phyloP scores from a whole-genome alignment of 495 filamentous ascomycete genomes.

The Aspergillus ostianus region DNA sequence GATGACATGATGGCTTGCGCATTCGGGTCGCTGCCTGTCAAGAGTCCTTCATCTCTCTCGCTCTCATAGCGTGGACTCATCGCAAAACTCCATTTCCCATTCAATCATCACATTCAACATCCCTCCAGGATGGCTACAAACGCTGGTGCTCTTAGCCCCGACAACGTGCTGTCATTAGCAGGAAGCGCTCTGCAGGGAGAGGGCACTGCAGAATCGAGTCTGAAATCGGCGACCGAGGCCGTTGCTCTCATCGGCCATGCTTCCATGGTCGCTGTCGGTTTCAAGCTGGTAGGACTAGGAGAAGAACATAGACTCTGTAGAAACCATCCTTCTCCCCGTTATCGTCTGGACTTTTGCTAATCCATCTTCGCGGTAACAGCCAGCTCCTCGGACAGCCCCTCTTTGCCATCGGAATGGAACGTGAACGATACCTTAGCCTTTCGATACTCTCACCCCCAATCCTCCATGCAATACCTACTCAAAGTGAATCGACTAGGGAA shows the following conservation, averaged over 20 bases:
- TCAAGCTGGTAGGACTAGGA: constrained; percentile 76
- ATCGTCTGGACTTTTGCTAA: not conserved
- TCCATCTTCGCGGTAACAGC: constrained; percentile 34
- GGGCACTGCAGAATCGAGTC: constrained; percentile 37
- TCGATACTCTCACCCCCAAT: constrained; percentile 87
- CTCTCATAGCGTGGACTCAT: not conserved
- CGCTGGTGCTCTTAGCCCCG: constrained; percentile 22
- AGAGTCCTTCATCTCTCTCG: not conserved
- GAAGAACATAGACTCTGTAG: constrained; percentile 73
- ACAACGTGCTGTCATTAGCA: constrained; percentile 36
- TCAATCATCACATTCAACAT: not conserved
- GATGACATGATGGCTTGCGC: not conserved
- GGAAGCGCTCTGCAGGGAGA: constrained; percentile 30
- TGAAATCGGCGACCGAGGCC: constrained; percentile 80
- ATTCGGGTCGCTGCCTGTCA: not conserved
- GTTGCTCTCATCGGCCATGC: constrained; percentile 83
- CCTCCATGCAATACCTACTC: constrained; percentile 78
- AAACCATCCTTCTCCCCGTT: constrained; percentile 2
- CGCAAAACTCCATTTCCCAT: not conserved
- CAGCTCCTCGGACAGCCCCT: constrained; percentile 44
- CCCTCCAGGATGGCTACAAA: constrained; percentile 26
- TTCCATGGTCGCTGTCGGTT: constrained; percentile 75
- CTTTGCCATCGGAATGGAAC: constrained; percentile 82
- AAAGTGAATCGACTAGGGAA: constrained; percentile 78
- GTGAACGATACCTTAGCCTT: constrained; percentile 67